Base-by-base conservation (phyloP, 2,329 filamentous ascomycete species). In the Ophiosphaerella korrae region DNA sequence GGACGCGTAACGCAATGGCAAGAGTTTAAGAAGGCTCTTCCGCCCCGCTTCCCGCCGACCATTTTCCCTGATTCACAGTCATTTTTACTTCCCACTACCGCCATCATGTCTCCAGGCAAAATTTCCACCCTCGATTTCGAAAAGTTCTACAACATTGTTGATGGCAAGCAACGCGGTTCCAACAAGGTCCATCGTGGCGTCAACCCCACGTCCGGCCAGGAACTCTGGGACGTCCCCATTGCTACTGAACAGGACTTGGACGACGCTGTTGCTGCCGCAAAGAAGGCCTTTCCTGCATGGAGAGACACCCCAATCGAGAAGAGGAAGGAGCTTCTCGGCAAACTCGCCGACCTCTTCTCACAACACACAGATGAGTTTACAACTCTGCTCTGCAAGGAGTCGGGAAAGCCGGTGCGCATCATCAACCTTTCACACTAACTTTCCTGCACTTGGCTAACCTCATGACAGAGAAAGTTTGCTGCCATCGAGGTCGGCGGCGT, bases 141-240 rank as follows among this genome's bases (percentile, higher is more conserved):
- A 54, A 79, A 73, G 38, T 83, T 81, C 64, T 73, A 75, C 52
- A 84, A 83, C 70, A 74, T 81, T 47, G 77, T 84, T 56, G 75
- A 82, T 55, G 80, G 80, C 50, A 69, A 81, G 66, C 66, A 78
- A 52, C 72, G 73, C 14, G 66, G 74, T 14, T 80, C 78, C 1
- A 58, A 71, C 23, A 57, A 70, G 42, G 64, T 75, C 46, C 77
- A 79, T 47, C 75, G 77, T 59, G 74, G 77, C 37, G 70, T 82
- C 60, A 83, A 84, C 65, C 82, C 82, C 0, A 70, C 81, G 3
- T 82, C 77, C 7, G 70, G 75, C 21, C 69, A 80, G 53, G 70
- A 78, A 24, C 79, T 81, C 43, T 77, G 79, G 23, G 75, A 78
- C 13, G 81, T 83, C 1, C 82, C 82, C 0, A 68, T 84, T 33